Conservation (phyloP, 2,329 filamentous ascomycete species). For the Chrysoporthe puriensis region DNA sequence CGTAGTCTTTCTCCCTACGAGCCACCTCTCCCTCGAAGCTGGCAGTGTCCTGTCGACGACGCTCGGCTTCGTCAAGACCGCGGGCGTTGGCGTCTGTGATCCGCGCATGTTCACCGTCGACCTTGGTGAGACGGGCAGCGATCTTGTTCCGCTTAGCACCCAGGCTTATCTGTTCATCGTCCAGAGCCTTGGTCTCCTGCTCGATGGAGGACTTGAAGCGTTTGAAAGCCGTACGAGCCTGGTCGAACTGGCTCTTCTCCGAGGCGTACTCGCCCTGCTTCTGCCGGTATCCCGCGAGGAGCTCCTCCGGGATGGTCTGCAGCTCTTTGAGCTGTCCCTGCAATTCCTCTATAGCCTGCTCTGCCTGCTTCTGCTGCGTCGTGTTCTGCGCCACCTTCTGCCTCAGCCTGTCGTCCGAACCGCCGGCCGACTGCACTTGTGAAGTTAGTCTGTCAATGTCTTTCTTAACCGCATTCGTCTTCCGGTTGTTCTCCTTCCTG, state of each 20-base stretch:
- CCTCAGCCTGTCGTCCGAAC: conserved; percentile 74
- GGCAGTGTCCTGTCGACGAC: conserved; percentile 55
- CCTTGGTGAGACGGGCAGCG: conserved; percentile 70
- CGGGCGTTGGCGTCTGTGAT: conserved; percentile 71
- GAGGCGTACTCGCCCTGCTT: conserved; percentile 56
- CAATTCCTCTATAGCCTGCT: conserved; percentile 39
- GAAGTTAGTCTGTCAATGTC: conserved; percentile 72
- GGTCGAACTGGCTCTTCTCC: conserved; percentile 64
- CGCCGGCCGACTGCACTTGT: conserved; percentile 69
- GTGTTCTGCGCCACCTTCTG: conserved; percentile 77
- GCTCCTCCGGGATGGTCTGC: conserved; percentile 65
- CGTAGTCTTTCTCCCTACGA: conserved; percentile 49
- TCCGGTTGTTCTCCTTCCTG: conserved; percentile 75
- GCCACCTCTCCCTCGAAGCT: conserved; percentile 51
- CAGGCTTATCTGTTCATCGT: conserved; percentile 65
- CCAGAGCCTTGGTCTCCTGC: conserved; percentile 63
- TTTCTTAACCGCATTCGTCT: conserved; percentile 68
- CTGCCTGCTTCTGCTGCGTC: conserved; percentile 69
- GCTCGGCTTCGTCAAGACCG: conserved; percentile 66
- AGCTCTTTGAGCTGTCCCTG: conserved; percentile 68
- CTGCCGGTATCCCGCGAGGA: conserved; percentile 59
- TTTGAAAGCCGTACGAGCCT: conserved; percentile 57
- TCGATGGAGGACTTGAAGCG: conserved; percentile 65
- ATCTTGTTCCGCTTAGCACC: conserved; percentile 75
- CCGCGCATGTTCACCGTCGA: conserved; percentile 72